Percentiles rank a stretch among this genome's conserved stretches.
These are phyloP conservation scores for Styphnolobium japonicum DNA, from an alignment of 306 rosid species.

Conservation along the genomic window DNA sequence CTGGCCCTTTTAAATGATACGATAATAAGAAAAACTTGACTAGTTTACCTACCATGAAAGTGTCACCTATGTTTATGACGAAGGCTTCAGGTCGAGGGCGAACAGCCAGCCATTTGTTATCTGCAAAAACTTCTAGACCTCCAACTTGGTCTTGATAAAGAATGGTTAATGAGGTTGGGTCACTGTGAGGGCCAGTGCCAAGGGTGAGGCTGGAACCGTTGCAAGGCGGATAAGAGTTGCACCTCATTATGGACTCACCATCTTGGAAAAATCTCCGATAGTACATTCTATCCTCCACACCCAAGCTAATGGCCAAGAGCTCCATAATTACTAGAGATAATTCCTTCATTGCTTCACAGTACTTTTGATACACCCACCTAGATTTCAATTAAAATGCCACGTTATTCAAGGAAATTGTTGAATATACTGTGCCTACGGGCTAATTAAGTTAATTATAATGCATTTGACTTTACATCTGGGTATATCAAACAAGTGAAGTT, in stretches of 20 bases:
- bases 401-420: neutral
- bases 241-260: constrained; percentile 54
- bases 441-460: neutral
- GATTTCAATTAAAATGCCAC: neutral
- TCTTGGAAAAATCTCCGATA: constrained; percentile 50
- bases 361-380: constrained; percentile 58
- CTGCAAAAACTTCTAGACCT: constrained; percentile 53
- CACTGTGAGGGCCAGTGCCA: constrained; percentile 77
- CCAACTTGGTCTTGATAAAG: constrained; percentile 71
- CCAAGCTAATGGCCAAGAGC: constrained; percentile 58
- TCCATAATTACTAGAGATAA: constrained; percentile 45
- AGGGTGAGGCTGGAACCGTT: constrained; percentile 34
- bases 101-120: constrained; percentile 54
- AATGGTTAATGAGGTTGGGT: constrained; percentile 65
- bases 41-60: constrained; percentile 47
- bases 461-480: neutral
- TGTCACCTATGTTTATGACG: constrained; percentile 70
- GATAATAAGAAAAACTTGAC: neutral
- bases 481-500: neutral
- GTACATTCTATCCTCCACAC: constrained; percentile 41
- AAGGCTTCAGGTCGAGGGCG: constrained; percentile 59
- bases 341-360: constrained; percentile 58
- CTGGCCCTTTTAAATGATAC: neutral
- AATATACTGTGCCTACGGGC: no score
- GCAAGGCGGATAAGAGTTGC: constrained; percentile 65